Percentiles rank a stretch among this genome's conserved stretches.
Conservation (phyloP, 2,329 filamentous ascomycete genomes). For the Pseudomassariella vexata region DNA sequence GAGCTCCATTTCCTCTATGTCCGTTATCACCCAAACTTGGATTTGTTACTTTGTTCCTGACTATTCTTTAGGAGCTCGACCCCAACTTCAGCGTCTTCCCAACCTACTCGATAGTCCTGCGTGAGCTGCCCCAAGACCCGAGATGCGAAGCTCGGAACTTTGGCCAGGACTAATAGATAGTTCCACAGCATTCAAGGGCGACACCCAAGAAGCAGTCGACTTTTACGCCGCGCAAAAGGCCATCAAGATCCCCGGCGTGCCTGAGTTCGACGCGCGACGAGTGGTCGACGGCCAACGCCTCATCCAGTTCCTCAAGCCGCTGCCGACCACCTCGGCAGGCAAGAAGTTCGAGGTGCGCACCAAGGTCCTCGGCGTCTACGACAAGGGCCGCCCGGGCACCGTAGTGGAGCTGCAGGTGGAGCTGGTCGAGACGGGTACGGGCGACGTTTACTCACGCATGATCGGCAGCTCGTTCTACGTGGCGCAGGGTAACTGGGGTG, state of each 20-base stretch:
- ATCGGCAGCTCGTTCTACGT: slow-evolving; percentile 73
- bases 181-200: slow-evolving; percentile 65
- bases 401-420: slow-evolving; percentile 76
- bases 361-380: slow-evolving; percentile 80
- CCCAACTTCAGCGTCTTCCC: slow-evolving; percentile 84
- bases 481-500: slow-evolving; percentile 76
- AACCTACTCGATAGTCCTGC: slow-evolving; percentile 77
- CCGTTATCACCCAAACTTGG: slow-evolving; percentile 22
- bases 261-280: slow-evolving; percentile 67
- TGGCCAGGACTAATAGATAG: not conserved
- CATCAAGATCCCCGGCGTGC: slow-evolving; percentile 66
- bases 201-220: slow-evolving; percentile 70
- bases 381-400: slow-evolving; percentile 79
- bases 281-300: slow-evolving; percentile 81
- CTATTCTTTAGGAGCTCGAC: slow-evolving; percentile 66
- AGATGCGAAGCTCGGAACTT: not conserved
- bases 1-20: slow-evolving; percentile 93
- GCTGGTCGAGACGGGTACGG: slow-evolving; percentile 63
- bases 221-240: slow-evolving; percentile 70
- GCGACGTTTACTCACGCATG: slow-evolving; percentile 66
- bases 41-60: not conserved
- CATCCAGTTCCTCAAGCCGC: slow-evolving; percentile 68
- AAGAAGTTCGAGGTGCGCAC: slow-evolving; percentile 69
- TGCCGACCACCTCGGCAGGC: slow-evolving; percentile 67
- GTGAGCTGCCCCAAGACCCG: slow-evolving; percentile 35